Conservation (phyloP, 345 rosid genomes). For the Eucalyptus cloeziana region DNA sequence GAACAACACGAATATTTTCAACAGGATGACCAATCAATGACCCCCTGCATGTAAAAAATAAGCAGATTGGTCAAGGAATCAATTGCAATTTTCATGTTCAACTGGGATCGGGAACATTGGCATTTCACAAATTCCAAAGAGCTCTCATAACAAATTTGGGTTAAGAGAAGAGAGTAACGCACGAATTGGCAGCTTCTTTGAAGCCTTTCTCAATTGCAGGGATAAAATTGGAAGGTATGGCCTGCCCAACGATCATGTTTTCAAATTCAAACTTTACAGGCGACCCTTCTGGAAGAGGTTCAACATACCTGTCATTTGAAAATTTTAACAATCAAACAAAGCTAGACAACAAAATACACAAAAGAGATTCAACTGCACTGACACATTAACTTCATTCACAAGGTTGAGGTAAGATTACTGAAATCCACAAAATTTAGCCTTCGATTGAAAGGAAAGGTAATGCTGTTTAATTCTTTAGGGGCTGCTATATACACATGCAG, state of each 20-base stretch:
- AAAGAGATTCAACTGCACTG: not conserved
- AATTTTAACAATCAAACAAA: not conserved
- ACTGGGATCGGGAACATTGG: not conserved
- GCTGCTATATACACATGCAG: not conserved
- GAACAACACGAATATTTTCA: slow-evolving; percentile 70
- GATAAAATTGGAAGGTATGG: slow-evolving; percentile 83
- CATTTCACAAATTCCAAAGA: not conserved
- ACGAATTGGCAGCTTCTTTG: slow-evolving; percentile 98
- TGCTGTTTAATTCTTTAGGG: not conserved
- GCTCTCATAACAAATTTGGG: not conserved
- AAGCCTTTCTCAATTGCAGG: slow-evolving; percentile 99
- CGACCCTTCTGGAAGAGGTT: slow-evolving; percentile 65
- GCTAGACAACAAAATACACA: not conserved
- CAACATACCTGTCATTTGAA: slow-evolving; percentile 45
- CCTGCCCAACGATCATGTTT: slow-evolving; percentile 93
- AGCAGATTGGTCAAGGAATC: not conserved
- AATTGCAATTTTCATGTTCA: not conserved
- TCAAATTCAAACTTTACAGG: slow-evolving; percentile 80
- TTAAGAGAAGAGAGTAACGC: slow-evolving; percentile 3
- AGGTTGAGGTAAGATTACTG: not conserved
- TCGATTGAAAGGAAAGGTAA: not conserved
- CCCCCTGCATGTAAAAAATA: slow-evolving; percentile 43
- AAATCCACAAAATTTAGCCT: not conserved
- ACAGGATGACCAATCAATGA: slow-evolving; percentile 96
- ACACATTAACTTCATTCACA: not conserved